phyloP scores from a whole-genome alignment of 1,284 basidiomycete genomes.

The Leccinum pseudoinsigne region DNA sequence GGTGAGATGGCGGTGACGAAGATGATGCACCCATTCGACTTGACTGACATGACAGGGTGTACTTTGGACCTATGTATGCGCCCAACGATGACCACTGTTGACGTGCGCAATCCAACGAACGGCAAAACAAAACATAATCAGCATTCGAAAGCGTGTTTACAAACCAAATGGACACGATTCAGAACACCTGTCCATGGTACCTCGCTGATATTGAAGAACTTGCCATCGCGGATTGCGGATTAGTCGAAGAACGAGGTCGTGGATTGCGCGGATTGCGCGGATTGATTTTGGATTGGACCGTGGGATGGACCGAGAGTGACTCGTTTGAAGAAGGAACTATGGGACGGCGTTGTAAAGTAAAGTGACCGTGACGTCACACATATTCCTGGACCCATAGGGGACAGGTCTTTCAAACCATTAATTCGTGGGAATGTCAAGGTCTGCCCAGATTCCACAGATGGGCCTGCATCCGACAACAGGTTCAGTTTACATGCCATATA shows the following conservation, averaged over 20 bases:
- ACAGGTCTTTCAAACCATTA: too few relatives aligned
- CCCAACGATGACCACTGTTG: slow-evolving; percentile 79
- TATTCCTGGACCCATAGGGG: too few relatives aligned
- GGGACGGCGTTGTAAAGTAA: not conserved
- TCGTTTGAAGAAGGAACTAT: slow-evolving; percentile 19
- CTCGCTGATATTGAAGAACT: slow-evolving; percentile 98
- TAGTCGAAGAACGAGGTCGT: slow-evolving; percentile 64
- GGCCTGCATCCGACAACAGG: too few relatives aligned
- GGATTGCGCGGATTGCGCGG: slow-evolving; percentile 2
- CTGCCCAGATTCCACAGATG: too few relatives aligned
- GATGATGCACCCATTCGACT: slow-evolving; percentile 98
- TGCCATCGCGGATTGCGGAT: slow-evolving; percentile 59
- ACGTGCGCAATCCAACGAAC: not conserved
- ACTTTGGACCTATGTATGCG: slow-evolving; percentile 75
- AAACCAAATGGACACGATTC: slow-evolving; percentile 28
- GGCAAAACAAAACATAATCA: not conserved
- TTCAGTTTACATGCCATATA: too few relatives aligned
- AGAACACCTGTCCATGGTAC: slow-evolving; percentile 90
- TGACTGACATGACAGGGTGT: slow-evolving; percentile 78
- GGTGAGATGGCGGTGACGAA: slow-evolving; percentile 89
- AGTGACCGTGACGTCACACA: too few relatives aligned
- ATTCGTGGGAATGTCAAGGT: too few relatives aligned
- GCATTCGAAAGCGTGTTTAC: not conserved
- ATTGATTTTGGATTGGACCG: slow-evolving; percentile 18
- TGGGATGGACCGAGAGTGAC: slow-evolving; percentile 11